Evolutionary conservation across 139 green algal genomes (phyloP), one percentile per base, ranked within the genome.

Genomic region (Coelastrella sp.): DNA sequence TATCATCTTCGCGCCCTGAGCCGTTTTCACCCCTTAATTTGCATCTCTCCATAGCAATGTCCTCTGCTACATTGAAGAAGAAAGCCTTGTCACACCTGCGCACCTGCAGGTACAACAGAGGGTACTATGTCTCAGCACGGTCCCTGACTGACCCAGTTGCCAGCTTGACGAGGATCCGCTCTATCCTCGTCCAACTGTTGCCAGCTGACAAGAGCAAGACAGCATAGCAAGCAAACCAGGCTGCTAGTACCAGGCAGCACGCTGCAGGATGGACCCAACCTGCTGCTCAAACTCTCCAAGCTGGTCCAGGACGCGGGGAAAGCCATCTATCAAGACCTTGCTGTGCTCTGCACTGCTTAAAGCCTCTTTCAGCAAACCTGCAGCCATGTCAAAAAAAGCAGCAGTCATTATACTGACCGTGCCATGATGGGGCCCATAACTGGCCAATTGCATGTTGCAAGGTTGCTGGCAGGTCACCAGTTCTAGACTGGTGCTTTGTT

Each of bases 271-370:
- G 19, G 71, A 73, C 61, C 90, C 56, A 68, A 95, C 90, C 93
- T 93, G 89, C 32, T 88, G 58, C 56, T 97, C 93, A 91, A 97
- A 98, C 5, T 94, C 92, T 19, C 76, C 16, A 4, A 94, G 93
- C 92, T 98, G 97, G 68, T 98, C 97, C 84, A 96, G 73, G 54
- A 95, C 97, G 2, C 97, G 89, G 5, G 97, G 97, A 87, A 98
- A 98, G 73, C 96, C 97, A 90, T 99, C 97, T 32, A 98, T 96
- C n/a, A 95, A 90, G 81, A 95, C 91, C 56, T 84, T 82, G 4
- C 54, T 91, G 75, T 64, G n/a, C 6, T 86, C 83, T 59, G 83
- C 92, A 7, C 65, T 74, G 4, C 56, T 32, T 76, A 95, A 91
- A n/a, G 91, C 93, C 4, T 86, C 89, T 8, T 80, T 54, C 20